Evolutionary conservation across 2,329 filamentous ascomycete genomes (phyloP), one percentile per base, ranked within the genome.

Genomic region (Nannizziopsis arthrosporioides): DNA sequence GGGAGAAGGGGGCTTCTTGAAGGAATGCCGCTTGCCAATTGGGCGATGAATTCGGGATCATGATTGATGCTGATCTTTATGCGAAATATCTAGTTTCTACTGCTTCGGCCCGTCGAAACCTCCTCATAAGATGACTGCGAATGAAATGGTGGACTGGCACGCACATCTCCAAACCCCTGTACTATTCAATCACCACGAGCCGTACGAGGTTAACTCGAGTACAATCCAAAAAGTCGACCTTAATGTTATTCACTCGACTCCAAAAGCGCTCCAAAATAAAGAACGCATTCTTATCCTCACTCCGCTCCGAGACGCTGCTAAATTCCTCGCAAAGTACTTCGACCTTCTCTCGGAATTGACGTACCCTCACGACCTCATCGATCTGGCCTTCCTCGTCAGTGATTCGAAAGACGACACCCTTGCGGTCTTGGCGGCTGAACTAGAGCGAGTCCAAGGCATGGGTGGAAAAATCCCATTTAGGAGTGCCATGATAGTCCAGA

Each of bases 81-180:
- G 15, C 15, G 6, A 35, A 50, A 34, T 54, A 54, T 61, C 30
- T 42, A 96, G 90, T 69, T 95, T 94, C 69, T 94, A 94, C 70
- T 98, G 92, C 73, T 96, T 88, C 77, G 92, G 92, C 10, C 90
- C 92, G 11, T 80, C 84, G 18, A 95, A 93, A 72, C 80, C 92
- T n/a, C 92, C 92, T 46, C 93, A 94, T 81, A 81, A 92, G 55
- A 94, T 98, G 87, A 80, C 84, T 37, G 72, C 83, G 48, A 95
- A 95, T 64, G 92, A 98, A 64, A 83, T 90, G 66, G 82, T 82
- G 53, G 77, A 86, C 55, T 98, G 92, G 92, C 83, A 85, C 56
- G 81, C 80, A 50, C 89, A 94, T 63, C 73, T 92, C 54, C 82
- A 89, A 59, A 96, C 92, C 2, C 92, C 92, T 43, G 88, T 98